phyloP scores from a whole-genome alignment of 2,329 filamentous ascomycete species.

The Amauroascus verrucosus region DNA sequence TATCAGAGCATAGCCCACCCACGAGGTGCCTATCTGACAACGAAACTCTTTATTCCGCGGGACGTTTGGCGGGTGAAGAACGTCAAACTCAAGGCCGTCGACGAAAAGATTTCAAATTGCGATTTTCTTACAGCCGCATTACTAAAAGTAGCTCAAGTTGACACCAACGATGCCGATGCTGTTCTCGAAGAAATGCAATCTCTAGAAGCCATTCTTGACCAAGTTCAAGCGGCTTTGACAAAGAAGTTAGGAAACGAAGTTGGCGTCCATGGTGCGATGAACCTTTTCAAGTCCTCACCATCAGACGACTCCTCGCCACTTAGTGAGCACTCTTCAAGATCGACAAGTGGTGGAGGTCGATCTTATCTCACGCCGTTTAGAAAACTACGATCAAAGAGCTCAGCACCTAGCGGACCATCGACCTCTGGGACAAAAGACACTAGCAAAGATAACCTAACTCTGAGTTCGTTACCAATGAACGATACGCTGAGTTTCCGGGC shows the following conservation, averaged over 20 bases:
- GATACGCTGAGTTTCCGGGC: slow-evolving; percentile 50
- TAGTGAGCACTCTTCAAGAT: slow-evolving; percentile 34
- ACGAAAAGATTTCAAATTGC: slow-evolving; percentile 89
- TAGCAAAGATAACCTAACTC: slow-evolving; percentile 51
- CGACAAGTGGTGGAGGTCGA: slow-evolving; percentile 58
- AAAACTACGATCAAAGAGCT: slow-evolving; percentile 81
- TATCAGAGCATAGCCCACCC: slow-evolving; percentile 89
- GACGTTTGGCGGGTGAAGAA: slow-evolving; percentile 92
- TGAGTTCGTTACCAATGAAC: slow-evolving; percentile 73
- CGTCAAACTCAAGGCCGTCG: slow-evolving; percentile 80
- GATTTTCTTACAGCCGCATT: slow-evolving; percentile 84
- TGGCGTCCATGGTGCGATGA: slow-evolving; percentile 62
- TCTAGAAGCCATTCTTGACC: slow-evolving; percentile 74
- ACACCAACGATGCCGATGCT: slow-evolving; percentile 82
- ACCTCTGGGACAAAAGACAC: slow-evolving; percentile 33
- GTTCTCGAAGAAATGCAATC: slow-evolving; percentile 90
- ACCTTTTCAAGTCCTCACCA: slow-evolving; percentile 61
- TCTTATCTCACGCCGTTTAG: slow-evolving; percentile 78
- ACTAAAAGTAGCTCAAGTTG: slow-evolving; percentile 69
- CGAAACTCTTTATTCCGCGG: slow-evolving; percentile 79
- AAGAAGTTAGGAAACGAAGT: slow-evolving; percentile 93
- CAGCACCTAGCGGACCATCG: slow-evolving; percentile 42
- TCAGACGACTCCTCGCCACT: slow-evolving; percentile 39
- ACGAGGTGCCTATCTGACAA: slow-evolving; percentile 82
- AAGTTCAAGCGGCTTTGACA: slow-evolving; percentile 62